These are phyloP conservation scores for Colletotrichum sp. DNA, from an alignment of 2,329 filamentous ascomycete species.

Conservation along the genomic window DNA sequence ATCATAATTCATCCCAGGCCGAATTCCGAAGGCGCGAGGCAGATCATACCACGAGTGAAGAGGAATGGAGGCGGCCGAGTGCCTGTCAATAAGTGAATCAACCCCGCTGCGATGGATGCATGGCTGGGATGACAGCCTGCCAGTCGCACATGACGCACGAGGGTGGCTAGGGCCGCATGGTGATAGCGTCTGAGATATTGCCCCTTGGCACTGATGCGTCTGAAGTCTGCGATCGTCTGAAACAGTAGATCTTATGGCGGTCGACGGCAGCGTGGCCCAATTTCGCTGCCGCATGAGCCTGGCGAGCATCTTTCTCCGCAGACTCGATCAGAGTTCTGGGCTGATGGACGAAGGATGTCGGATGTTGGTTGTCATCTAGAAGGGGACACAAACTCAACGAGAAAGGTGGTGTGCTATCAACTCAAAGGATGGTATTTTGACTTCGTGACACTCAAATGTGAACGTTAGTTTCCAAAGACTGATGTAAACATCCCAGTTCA, in stretches of 20 bases:
- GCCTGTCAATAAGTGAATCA: neutral
- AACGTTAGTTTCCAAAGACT: neutral
- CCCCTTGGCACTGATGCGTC: constrained; percentile 9
- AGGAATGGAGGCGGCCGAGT: neutral
- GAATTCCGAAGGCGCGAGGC: neutral
- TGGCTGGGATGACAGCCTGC: neutral
- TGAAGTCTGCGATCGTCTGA: constrained; percentile 18
- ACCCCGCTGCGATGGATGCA: neutral
- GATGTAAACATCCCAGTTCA: neutral
- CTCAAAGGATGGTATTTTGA: neutral
- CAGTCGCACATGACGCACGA: neutral
- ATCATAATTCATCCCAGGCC: neutral
- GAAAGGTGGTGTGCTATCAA: neutral
- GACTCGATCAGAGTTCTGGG: neutral
- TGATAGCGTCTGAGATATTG: neutral
- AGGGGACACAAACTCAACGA: neutral
- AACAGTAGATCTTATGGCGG: constrained; percentile 8
- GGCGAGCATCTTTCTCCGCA: neutral
- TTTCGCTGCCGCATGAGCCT: neutral
- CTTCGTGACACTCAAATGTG: neutral
- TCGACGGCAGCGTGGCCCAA: neutral
- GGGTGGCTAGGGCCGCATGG: neutral
- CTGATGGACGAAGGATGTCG: neutral
- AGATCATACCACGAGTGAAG: neutral
- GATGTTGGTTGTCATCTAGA: neutral